Evolutionary conservation across 2,329 filamentous ascomycete genomes (phyloP).

Genomic region (Byssoonygena ceratinophila): DNA sequence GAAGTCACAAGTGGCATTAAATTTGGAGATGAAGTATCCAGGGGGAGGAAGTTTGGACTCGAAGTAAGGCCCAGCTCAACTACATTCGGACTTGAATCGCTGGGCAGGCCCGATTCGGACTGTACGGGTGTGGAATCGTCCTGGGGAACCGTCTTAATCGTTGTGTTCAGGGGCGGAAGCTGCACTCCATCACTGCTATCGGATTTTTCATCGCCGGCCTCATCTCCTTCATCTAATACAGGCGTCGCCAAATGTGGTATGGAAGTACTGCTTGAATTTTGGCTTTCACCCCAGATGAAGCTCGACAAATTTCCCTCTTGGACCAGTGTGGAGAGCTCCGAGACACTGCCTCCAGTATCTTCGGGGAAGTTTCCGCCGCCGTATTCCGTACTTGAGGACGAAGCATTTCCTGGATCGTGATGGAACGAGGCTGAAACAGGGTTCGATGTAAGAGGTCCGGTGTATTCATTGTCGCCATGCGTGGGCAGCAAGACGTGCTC

Average conservation of each 20-base stretch:
- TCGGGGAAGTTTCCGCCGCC: slow-evolving; percentile 7
- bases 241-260: slow-evolving; percentile 15
- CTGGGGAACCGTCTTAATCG: slow-evolving; percentile 30
- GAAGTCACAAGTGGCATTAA: slow-evolving; percentile 26
- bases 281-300: slow-evolving; percentile 15
- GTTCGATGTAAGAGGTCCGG: slow-evolving; percentile 4
- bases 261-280: slow-evolving; percentile 17
- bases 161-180: slow-evolving; percentile 21
- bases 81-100: slow-evolving; percentile 34
- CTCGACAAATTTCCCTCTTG: slow-evolving; percentile 15
- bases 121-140: slow-evolving; percentile 24
- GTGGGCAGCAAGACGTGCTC: slow-evolving; percentile 37
- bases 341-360: slow-evolving; percentile 11
- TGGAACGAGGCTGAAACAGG: slow-evolving; percentile 26
- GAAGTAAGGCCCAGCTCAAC: slow-evolving; percentile 30
- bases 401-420: slow-evolving; percentile 2
- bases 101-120: slow-evolving; percentile 18
- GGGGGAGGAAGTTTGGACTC: slow-evolving; percentile 33
- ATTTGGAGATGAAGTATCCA: slow-evolving; percentile 32
- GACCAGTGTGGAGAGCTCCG: slow-evolving; percentile 12
- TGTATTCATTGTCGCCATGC: slow-evolving; percentile 26
- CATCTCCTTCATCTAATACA: slow-evolving; percentile 15
- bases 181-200: slow-evolving; percentile 21
- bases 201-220: slow-evolving; percentile 21
- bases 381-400: slow-evolving; percentile 4